Evolutionary conservation across 2,329 filamentous ascomycete genomes (phyloP).

Genomic region (Dothiorella sarmentorum): DNA sequence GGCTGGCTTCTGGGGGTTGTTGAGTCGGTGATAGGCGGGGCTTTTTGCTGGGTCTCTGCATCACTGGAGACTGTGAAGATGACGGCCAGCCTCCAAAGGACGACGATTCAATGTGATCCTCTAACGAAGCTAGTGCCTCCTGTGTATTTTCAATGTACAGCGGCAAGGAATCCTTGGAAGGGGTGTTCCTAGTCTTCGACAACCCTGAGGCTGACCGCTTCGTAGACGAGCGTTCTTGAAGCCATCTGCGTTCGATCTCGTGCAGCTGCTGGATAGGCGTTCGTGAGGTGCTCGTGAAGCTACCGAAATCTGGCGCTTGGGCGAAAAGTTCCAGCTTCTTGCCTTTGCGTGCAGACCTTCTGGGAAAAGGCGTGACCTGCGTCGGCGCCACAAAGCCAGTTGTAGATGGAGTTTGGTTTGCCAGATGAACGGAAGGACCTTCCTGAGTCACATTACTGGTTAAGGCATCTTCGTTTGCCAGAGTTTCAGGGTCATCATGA

Average conservation of each 20-base stretch:
- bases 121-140: slow-evolving; percentile 37
- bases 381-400: neutral
- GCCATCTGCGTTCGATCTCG: neutral
- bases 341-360: neutral
- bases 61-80: slow-evolving; percentile 21
- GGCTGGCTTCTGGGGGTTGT: neutral
- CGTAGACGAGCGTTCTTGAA: neutral
- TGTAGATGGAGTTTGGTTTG: neutral
- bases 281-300: neutral
- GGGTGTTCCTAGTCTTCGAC: neutral
- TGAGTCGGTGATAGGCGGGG: neutral
- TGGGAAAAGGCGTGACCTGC: neutral
- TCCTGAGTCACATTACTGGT: neutral
- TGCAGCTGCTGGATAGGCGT: neutral
- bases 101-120: slow-evolving; percentile 38
- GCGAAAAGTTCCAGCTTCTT: neutral
- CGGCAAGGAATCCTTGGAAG: neutral
- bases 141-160: slow-evolving; percentile 44
- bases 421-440: neutral
- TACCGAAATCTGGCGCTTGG: slow-evolving; percentile 13
- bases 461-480: neutral
- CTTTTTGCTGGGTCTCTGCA: neutral
- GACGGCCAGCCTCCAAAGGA: slow-evolving; percentile 20
- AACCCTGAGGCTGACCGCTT: neutral
- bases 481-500: neutral